Evolutionary conservation across 2,329 filamentous ascomycete species (phyloP), one percentile per base, ranked within the genome.

Genomic region (Aspergillus sp.): DNA sequence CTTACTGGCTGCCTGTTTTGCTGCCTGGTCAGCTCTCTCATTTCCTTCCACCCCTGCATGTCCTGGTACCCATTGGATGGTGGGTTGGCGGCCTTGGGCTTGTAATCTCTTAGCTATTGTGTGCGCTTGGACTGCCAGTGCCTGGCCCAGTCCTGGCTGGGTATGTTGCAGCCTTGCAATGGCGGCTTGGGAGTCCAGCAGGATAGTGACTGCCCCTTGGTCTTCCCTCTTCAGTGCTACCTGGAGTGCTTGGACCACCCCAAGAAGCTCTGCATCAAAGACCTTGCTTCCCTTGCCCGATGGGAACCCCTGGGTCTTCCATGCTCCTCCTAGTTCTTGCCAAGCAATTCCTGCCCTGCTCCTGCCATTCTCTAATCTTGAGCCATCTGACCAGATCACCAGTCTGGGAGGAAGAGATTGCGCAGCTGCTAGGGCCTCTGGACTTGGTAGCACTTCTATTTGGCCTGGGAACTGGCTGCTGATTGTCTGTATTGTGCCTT

Each of bases 21-120:
- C 43, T 12, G 43, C 47, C 33, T 46, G 36, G 32, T 48, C 47
- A 29, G 43, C 47, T 36, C 30, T 33, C 32, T 48, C 34, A 46
- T 48, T 48, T 12, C 43, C 43, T 38, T 41, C 39, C 10, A 46
- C 36, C 10, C 32, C 43, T 29, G 28, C 29, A 28, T 48, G 43
- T 19, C 43, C 38, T 7, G 43, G 47, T 7, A 43, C 47, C 47
- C 43, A 48, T 29, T 39, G 33, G n/a, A 45, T 36, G 9, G 29
- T 44, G 19, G 29, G 9, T 33, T 41, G 5, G 10, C 12, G 10
- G 9, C 42, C 38, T 19, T n/a, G 29, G 4, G 28, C 12, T 4
- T 10, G 30, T 4, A 48, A 35, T 19, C 5, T 27, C 29, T 9
- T 33, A 29, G 36, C 42, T 29, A 35, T 36, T 28, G 9, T 19